These are phyloP conservation scores for Chaetomium olivaceum DNA, from an alignment of 2,329 filamentous ascomycete genomes.

Conservation along the genomic window DNA sequence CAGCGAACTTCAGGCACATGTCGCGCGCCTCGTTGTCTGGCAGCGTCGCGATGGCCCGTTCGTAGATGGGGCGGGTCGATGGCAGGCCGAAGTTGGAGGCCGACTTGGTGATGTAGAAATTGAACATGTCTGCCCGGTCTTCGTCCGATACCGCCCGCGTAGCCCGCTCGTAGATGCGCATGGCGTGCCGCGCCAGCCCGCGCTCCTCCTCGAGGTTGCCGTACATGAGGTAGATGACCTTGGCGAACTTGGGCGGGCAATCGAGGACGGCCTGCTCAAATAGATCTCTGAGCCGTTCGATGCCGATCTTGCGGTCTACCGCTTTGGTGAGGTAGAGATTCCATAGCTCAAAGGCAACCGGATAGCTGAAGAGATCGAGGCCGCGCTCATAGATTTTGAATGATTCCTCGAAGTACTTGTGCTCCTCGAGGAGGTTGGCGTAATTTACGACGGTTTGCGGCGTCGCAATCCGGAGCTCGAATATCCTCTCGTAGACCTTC, in stretches of 20 bases:
- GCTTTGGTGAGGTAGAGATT: conserved; percentile 97
- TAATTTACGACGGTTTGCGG: conserved; percentile 99
- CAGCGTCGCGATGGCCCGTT: conserved; percentile 89
- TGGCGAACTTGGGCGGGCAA: conserved; percentile 93
- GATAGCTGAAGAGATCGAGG: conserved; percentile 96
- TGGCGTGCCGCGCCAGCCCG: conserved; percentile 90
- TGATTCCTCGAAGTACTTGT: conserved; percentile 93
- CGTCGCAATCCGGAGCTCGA: conserved; percentile 95
- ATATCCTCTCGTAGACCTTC: conserved; percentile 95
- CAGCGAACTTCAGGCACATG: conserved; percentile 98
- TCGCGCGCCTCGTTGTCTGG: conserved; percentile 91
- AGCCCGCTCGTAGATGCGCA: conserved; percentile 98
- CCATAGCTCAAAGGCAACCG: conserved; percentile 97
- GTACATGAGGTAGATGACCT: conserved; percentile 96
- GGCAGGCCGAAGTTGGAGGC: conserved; percentile 97
- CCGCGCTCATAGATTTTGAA: conserved; percentile 98
- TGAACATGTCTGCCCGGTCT: conserved; percentile 95
- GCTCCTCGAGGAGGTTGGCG: conserved; percentile 89
- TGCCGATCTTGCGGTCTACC: conserved; percentile 91
- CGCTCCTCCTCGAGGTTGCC: conserved; percentile 95
- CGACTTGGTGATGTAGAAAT: conserved; percentile 98
- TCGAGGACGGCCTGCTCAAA: conserved; percentile 97
- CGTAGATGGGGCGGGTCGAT: conserved; percentile 93
- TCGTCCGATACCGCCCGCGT: conserved; percentile 94
- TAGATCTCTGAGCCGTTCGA: conserved; percentile 88